Conservation (phyloP, 139 green algal species). For the Edaphochlamys debaryana region DNA sequence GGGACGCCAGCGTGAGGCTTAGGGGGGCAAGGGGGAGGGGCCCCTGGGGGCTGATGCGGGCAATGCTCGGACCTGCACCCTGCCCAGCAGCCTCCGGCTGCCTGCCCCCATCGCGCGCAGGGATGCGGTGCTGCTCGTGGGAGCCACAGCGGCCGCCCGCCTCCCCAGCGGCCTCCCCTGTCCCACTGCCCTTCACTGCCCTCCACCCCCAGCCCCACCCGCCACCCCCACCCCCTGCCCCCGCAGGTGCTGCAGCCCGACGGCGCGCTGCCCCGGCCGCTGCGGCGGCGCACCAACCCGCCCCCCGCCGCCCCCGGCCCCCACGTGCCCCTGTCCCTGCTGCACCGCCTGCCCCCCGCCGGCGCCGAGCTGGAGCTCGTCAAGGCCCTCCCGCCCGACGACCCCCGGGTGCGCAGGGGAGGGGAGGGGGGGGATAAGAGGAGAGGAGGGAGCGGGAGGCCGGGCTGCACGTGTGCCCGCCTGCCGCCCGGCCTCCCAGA, state of each 20-base stretch:
- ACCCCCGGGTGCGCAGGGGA: constrained; percentile 7
- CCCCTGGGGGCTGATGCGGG: too few relatives aligned
- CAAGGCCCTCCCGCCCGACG: not conserved
- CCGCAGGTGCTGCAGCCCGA: constrained; percentile 48
- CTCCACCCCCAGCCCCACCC: not conserved
- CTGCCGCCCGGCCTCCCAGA: not conserved
- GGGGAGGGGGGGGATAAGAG: too few relatives aligned
- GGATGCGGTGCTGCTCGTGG: too few relatives aligned
- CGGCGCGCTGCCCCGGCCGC: not conserved
- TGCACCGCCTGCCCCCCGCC: not conserved
- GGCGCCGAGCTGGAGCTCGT: constrained; percentile 22
- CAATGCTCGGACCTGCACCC: too few relatives aligned
- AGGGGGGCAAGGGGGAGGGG: not conserved
- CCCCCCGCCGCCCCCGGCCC: not conserved
- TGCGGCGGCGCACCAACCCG: not conserved
- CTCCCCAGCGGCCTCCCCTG: too few relatives aligned
- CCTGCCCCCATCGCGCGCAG: too few relatives aligned
- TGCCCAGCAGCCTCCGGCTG: not conserved
- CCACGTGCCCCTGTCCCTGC: not conserved
- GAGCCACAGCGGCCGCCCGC: too few relatives aligned
- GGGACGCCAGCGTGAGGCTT: constrained; percentile 21
- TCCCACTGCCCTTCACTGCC: not conserved
- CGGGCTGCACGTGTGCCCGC: not conserved
- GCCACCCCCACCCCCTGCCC: not conserved
- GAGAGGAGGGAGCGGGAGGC: too few relatives aligned